Conservation (phyloP, 2,329 filamentous ascomycete species). For the Diplodia corticola region DNA sequence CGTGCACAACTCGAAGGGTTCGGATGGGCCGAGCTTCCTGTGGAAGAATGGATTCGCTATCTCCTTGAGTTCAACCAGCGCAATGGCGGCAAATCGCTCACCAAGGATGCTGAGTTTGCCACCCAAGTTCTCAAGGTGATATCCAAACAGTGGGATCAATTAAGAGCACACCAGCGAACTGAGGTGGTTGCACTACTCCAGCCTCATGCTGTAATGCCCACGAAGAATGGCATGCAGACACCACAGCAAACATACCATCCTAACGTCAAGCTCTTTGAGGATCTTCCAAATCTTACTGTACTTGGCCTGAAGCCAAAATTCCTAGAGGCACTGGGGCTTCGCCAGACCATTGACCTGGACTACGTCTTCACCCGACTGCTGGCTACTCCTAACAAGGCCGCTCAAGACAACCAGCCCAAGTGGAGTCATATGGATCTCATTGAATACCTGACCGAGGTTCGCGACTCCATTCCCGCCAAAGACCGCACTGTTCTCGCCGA, state of each 20-base stretch:
- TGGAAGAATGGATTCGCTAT: conserved; percentile 76
- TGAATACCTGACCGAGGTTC: conserved; percentile 88
- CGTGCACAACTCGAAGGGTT: conserved; percentile 72
- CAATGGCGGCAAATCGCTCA: conserved; percentile 60
- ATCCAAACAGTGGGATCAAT: conserved; percentile 87
- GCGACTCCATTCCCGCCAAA: conserved; percentile 78
- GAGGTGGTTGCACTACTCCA: conserved; percentile 66
- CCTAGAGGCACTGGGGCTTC: conserved; percentile 76
- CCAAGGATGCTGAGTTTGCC: conserved; percentile 70
- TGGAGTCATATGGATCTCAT: conserved; percentile 96
- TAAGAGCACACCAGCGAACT: conserved; percentile 66
- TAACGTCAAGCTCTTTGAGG: conserved; percentile 91
- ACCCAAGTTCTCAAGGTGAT: conserved; percentile 74
- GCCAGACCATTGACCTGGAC: conserved; percentile 91
- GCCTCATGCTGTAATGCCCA: conserved; percentile 76
- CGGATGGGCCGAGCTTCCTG: conserved; percentile 81
- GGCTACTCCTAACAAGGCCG: conserved; percentile 5
- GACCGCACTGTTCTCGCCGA: conserved; percentile 52
- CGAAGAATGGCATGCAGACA: conserved; percentile 83
- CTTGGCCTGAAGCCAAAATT: conserved; percentile 86
- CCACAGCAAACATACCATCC: conserved; percentile 88
- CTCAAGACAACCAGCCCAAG: conserved; percentile 48
- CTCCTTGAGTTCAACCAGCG: conserved; percentile 38
- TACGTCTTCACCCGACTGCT: conserved; percentile 83
- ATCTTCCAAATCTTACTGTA: conserved; percentile 79